These are phyloP conservation scores for Quercus engelmannii DNA, from an alignment of 306 rosid genomes.

Conservation along the genomic window DNA sequence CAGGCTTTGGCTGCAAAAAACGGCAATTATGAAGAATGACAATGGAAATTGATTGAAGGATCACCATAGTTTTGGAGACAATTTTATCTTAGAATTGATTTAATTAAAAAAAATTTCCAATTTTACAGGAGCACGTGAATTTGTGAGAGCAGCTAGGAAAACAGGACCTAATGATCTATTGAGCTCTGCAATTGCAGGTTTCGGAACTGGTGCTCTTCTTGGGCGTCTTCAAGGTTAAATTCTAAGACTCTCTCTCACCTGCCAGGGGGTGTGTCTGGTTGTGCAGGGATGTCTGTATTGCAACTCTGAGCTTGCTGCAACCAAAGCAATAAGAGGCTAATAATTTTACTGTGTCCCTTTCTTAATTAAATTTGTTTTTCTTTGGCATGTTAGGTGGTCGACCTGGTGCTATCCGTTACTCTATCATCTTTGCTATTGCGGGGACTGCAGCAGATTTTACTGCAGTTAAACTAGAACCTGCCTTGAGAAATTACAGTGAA, in stretches of 20 bases:
- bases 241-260: slow-evolving; percentile 2
- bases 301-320: not conserved
- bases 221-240: slow-evolving; percentile 86
- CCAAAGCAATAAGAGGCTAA: not conserved
- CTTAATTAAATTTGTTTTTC: slow-evolving; percentile 4
- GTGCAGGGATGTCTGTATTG: not conserved
- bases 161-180: slow-evolving; percentile 71
- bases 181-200: slow-evolving; percentile 76
- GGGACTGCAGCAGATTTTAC: slow-evolving; percentile 71
- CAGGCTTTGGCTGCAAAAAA: not conserved
- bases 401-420: slow-evolving; percentile 68
- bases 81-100: not conserved
- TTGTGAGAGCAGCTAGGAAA: slow-evolving; percentile 57
- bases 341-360: not conserved
- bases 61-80: not conserved
- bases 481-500: slow-evolving; percentile 37
- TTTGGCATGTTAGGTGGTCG: slow-evolving; percentile 63
- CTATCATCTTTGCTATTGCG: slow-evolving; percentile 53
- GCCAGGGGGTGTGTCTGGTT: not conserved
- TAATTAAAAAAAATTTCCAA: not conserved
- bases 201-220: slow-evolving; percentile 82
- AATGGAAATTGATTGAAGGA: not conserved
- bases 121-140: slow-evolving; percentile 73
- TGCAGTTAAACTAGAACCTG: slow-evolving; percentile 38
- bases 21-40: not conserved